These are phyloP conservation scores for Symbiodinium pilosum DNA, from an alignment of 73 alveolate genomes.

Conservation along the genomic window DNA sequence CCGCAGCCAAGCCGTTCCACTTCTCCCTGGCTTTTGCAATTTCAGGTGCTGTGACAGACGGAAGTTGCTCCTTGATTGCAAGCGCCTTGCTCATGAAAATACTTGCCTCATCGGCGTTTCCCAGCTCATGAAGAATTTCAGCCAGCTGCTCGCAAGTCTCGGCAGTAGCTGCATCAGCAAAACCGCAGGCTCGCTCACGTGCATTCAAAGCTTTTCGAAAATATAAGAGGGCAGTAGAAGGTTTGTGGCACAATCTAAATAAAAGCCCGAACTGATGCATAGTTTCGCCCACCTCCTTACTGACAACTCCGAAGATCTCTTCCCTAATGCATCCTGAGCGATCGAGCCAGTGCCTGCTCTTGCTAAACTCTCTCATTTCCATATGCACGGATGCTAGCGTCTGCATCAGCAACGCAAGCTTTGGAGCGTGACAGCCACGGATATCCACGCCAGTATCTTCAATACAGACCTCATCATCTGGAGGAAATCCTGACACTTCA, in stretches of 20 bases:
- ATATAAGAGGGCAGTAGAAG: neutral
- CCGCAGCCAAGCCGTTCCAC: slow-evolving; percentile 17
- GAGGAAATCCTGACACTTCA: no score
- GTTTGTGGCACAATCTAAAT: neutral
- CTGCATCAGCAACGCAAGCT: slow-evolving; percentile 22
- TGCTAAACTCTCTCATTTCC: slow-evolving; percentile 9
- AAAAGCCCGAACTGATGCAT: slow-evolving; percentile 62
- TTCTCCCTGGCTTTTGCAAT: slow-evolving; percentile 16
- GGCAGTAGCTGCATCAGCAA: slow-evolving; percentile 10
- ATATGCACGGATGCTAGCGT: slow-evolving; percentile 27
- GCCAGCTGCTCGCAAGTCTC: slow-evolving; percentile 71
- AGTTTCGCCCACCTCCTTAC: slow-evolving; percentile 47
- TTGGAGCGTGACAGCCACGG: slow-evolving; percentile 40
- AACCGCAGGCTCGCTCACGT: slow-evolving; percentile 43
- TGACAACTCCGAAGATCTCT: slow-evolving; percentile 30
- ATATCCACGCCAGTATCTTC: slow-evolving; percentile 40
- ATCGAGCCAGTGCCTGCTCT: slow-evolving; percentile 56
- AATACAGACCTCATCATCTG: slow-evolving; percentile 43
- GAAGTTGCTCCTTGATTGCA: slow-evolving; percentile 8
- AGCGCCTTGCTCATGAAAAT: slow-evolving; percentile 60
- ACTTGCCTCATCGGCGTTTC: slow-evolving; percentile 56
- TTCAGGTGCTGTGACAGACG: neutral
- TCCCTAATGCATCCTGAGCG: slow-evolving; percentile 48
- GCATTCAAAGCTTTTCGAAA: slow-evolving; percentile 53
- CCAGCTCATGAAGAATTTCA: slow-evolving; percentile 30